Evolutionary conservation across 805 yeast species (phyloP).

Genomic region (Starmerella etchellsii): DNA sequence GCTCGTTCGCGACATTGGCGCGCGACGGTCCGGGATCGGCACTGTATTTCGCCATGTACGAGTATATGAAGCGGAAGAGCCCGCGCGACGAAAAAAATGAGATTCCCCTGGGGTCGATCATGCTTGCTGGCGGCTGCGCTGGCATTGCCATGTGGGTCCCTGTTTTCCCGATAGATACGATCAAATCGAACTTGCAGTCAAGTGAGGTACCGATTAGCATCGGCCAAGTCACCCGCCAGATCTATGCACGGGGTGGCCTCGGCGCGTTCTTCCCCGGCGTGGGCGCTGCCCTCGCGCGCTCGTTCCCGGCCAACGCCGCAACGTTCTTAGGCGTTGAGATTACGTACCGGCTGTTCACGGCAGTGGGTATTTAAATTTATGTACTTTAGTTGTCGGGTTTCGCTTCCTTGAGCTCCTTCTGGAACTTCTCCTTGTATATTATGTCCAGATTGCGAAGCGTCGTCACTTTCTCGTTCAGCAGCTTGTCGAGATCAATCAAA

Average conservation of each 20-base stretch:
- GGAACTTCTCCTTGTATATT: constrained; percentile 19
- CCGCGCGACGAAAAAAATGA: constrained; percentile 35
- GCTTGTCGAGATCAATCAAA: constrained; percentile 55
- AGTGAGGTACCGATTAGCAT: constrained; percentile 42
- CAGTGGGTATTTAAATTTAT: constrained; percentile 8
- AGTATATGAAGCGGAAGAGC: constrained; percentile 48
- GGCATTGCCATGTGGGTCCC: constrained; percentile 96
- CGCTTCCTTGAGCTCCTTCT: constrained; percentile 6
- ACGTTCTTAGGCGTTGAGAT: constrained; percentile 92
- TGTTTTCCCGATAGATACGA: constrained; percentile 92
- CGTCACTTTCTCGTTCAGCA: constrained; percentile 62
- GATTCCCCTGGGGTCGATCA: constrained; percentile 54
- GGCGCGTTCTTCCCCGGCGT: constrained; percentile 95
- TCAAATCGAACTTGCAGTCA: constrained; percentile 71
- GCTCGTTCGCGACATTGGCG: constrained; percentile 82
- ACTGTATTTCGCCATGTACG: constrained; percentile 88
- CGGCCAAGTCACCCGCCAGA: constrained; percentile 48
- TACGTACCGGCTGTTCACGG: constrained; percentile 34
- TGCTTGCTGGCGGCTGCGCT: constrained; percentile 88
- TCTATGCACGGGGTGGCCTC: constrained; percentile 66
- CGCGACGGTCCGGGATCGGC: constrained; percentile 98
- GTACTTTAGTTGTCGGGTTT: background rate
- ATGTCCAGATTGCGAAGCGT: constrained; percentile 48
- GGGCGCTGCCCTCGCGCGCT: constrained; percentile 86
- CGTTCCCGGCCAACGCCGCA: constrained; percentile 99